Base-by-base conservation (phyloP, 140 eudicot species). In the Ambrosia hybrid region DNA sequence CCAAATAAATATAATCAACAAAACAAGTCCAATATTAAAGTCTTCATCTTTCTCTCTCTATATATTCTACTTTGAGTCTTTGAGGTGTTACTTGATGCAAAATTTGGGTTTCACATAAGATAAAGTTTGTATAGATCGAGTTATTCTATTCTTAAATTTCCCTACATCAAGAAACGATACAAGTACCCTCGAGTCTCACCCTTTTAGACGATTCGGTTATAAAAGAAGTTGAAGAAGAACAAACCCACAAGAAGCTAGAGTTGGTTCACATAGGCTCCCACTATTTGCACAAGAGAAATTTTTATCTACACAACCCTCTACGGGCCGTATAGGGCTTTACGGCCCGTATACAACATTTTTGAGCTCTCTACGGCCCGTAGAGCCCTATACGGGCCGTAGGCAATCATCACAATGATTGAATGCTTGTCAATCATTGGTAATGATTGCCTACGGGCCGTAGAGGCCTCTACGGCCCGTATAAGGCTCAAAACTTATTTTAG, bases 31-130 rank as follows among this genome's bases (percentile, higher is more conserved):
- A 81, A 72, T 80, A 2, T 30, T 30, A 51, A 76, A 70, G 75
- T 62, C 87, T 71, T 63, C 59, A 73, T 67, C 55, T 68, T 72
- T 73, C 30, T 53, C 57, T 48, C 65, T 80, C 73, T 73, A 75
- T 78, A 78, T 70, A 76, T 72, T 65, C 70, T 39, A 58, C n/a
- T 58, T 63, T 39, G 58, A 68, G 65, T 85, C 80, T 58, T 76
- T 52, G 66, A 73, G 80, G 80, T 68, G 76, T 77, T 76, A 49
- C 76, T 77, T 78, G 80, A 73, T 57, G 83, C 73, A 83, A 83
- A 48, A 67, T 36, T 61, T 67, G 17, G 81, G 65, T 65, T 64
- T 61, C 68, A 49, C 4, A 33, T 6, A 72, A 64, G 33, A 33
- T 69, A 73, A 68, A 75, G 72, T 9, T 36, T 11, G 38, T 51